Evolutionary conservation across 2,329 filamentous ascomycete species (phyloP), one percentile per base, ranked within the genome.

Genomic region (Xylaria sp.): DNA sequence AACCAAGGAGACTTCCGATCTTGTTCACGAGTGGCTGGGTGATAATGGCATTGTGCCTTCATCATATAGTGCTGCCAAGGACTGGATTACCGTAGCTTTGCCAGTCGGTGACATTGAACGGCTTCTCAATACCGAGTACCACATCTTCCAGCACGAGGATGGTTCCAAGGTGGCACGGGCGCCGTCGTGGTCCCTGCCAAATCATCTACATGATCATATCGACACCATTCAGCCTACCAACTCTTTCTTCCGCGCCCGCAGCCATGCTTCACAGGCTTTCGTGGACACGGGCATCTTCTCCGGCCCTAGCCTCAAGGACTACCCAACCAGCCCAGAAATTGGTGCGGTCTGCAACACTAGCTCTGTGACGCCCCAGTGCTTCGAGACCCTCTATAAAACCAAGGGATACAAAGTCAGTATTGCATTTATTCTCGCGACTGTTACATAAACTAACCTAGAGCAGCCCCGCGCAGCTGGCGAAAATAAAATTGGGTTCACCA

Each of bases 151-250:
- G 74, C 86, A 88, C 72, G 77, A 79, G 36, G 84, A 89, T 73
- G 87, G 87, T n/a, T 76, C 81, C 2, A 74, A 81, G 12, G 74
- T 88, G 8, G 81, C 85, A 18, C 83, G 87, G 50, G 82, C 87
- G 0, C 83, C 85, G 1, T 77, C 81, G 46, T 90, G 87, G 87
- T 89, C 86, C 50, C 82, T 90, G 4, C 87, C 87, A 18, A 74
- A 73, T 39, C 84, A 89, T 72, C 80, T 89, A 4, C 86, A 89
- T 73, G 80, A 82, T 57, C 86, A 87, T 73, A 84, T 89, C 68
- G 86, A 89, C 72, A 83, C 85, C 13, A 84, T 89, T 30, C 87
- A 89, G 74, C 87, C 87, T 1, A 89, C 87, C 1, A 89, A 83
- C 57, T 86, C 86, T 0, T 89, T 89, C 79, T 85, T 87, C 76